These are phyloP conservation scores for Ogataea trehalophila DNA, from an alignment of 805 yeast species.

Conservation along the genomic window DNA sequence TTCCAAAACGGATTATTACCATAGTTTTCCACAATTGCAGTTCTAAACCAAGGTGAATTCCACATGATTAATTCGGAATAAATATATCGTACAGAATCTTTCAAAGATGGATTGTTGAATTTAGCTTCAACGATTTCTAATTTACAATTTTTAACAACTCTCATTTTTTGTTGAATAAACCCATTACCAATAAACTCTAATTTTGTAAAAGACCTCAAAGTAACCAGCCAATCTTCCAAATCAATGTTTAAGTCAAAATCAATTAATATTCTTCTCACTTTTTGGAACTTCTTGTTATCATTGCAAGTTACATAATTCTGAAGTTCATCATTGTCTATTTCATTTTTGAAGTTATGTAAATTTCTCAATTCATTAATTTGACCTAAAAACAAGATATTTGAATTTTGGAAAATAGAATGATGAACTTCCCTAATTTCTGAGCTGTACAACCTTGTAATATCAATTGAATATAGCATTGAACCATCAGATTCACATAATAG, in stretches of 20 bases:
- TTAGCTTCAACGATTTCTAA: constrained; percentile 65
- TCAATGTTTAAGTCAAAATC: constrained; percentile 65
- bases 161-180: constrained; percentile 33
- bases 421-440: constrained; percentile 64
- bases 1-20: constrained; percentile 71
- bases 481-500: constrained; percentile 63
- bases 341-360: constrained; percentile 32
- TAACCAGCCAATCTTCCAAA: constrained; percentile 73
- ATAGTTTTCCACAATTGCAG: constrained; percentile 52
- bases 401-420: constrained; percentile 54
- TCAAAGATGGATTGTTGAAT: constrained; percentile 29
- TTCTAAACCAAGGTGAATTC: constrained; percentile 73
- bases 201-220: constrained; percentile 57
- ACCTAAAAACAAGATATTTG: constrained; percentile 58
- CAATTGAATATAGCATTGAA: constrained; percentile 50
- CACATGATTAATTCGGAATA: constrained; percentile 73
- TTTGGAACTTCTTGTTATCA: constrained; percentile 7
- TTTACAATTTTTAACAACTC: constrained; percentile 49
- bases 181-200: constrained; percentile 40
- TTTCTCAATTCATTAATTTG: constrained; percentile 48
- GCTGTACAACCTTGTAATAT: constrained; percentile 45
- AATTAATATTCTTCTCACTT: constrained; percentile 39
- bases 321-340: constrained; percentile 10
- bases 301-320: constrained; percentile 5
- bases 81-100: constrained; percentile 20